Evolutionary conservation across 2,329 filamentous ascomycete species (phyloP).

Genomic region (Cadophora sp.): DNA sequence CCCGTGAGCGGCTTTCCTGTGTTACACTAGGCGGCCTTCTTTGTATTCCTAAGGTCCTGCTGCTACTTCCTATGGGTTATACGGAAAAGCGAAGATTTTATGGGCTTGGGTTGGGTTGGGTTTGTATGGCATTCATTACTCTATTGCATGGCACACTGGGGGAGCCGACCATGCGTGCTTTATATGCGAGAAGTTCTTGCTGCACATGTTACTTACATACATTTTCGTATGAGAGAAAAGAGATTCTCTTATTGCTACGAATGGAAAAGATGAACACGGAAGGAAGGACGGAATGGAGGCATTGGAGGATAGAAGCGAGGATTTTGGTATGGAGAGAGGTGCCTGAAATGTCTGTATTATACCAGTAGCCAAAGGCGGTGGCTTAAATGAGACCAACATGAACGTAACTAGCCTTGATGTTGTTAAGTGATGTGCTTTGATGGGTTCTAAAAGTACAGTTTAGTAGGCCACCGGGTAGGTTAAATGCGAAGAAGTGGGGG

Average conservation of each 20-base stretch:
- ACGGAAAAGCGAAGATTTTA: not conserved
- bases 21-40: too few species aligned
- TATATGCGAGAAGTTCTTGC: not conserved
- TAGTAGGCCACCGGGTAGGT: too few species aligned
- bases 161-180: too few species aligned
- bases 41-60: too few species aligned
- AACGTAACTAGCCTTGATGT: too few species aligned
- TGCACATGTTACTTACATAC: not conserved
- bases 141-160: constrained; percentile 3
- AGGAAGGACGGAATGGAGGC: not conserved
- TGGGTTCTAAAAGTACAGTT: too few species aligned
- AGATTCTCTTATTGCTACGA: not conserved
- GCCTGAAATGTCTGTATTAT: not conserved
- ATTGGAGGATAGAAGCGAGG: not conserved
- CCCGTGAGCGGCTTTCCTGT: too few species aligned
- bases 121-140: not conserved
- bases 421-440: too few species aligned
- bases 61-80: not conserved
- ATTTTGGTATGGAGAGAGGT: not conserved
- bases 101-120: not conserved
- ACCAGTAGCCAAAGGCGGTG: not conserved
- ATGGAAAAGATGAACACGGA: not conserved
- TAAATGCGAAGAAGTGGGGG: not conserved
- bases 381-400: not conserved
- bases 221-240: not conserved